These are phyloP conservation scores for Santalum album DNA, from an alignment of 164 flowering plant genomes.

Conservation along the genomic window DNA sequence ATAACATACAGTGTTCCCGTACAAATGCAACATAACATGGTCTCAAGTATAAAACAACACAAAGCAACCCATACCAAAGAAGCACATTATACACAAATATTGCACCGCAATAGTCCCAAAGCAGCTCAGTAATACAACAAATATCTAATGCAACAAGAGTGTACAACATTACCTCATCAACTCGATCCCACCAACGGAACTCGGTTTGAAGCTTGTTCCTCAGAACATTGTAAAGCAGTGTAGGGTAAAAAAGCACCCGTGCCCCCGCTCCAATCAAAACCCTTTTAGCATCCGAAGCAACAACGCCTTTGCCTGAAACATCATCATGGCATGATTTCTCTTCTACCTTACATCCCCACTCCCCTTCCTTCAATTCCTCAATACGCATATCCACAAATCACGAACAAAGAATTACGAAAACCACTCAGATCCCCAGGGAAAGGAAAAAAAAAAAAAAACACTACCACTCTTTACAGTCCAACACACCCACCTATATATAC, in stretches of 20 bases:
- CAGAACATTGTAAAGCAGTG: conserved; percentile 74
- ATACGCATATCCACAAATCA: conserved; percentile 44
- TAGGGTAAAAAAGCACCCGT: conserved; percentile 76
- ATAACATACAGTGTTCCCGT: too few relatives aligned
- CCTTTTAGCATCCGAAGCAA: conserved; percentile 37
- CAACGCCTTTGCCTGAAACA: conserved; percentile 11
- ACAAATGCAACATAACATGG: too few relatives aligned
- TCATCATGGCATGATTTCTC: conserved; percentile 7
- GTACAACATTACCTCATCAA: conserved; percentile 77
- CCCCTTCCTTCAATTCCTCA: conserved; percentile 49
- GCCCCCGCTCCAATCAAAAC: conserved; percentile 73
- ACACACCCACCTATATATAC: background rate
- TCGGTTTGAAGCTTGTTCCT: conserved; percentile 76
- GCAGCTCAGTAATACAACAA: background rate
- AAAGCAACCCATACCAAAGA: too few relatives aligned
- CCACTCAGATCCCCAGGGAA: background rate
- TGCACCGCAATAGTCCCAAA: background rate
- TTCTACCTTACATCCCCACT: conserved; percentile 18
- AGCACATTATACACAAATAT: too few relatives aligned
- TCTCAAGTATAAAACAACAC: too few relatives aligned
- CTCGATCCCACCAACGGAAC: conserved; percentile 90
- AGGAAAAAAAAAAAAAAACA: background rate
- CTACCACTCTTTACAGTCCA: background rate
- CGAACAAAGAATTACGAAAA: background rate
- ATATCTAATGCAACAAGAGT: background rate